Evolutionary conservation across 1,284 basidiomycete species (phyloP).

Genomic region (Dichomitus squalens): DNA sequence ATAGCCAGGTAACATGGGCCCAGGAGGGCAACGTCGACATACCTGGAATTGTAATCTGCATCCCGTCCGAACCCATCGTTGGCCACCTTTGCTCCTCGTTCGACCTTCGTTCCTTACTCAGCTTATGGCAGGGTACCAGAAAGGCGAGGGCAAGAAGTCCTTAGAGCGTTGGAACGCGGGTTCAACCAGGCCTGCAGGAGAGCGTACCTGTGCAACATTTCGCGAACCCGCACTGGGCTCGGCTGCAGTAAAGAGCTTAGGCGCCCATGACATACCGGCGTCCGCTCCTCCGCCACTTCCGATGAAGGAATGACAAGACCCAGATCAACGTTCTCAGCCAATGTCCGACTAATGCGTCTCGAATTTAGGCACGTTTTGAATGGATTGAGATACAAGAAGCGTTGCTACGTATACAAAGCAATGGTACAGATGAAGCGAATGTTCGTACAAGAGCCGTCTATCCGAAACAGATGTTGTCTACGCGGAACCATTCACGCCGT

Average conservation of each 20-base stretch:
- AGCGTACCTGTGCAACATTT: background rate
- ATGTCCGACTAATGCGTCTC: too few species aligned
- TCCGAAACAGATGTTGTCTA: constrained; percentile 1
- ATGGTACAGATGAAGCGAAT: background rate
- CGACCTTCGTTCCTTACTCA: background rate
- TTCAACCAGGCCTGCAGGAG: constrained; percentile 16
- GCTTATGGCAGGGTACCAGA: background rate
- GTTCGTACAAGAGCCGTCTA: constrained; percentile 1
- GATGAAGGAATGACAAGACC: too few species aligned
- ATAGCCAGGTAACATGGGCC: background rate
- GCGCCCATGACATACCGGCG: background rate
- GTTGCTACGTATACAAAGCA: background rate
- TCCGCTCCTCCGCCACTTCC: too few species aligned
- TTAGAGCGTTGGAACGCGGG: constrained; percentile 5
- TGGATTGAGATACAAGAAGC: background rate
- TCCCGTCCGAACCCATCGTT: constrained; percentile 52
- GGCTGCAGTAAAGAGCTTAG: background rate
- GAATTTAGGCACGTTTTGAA: too few species aligned
- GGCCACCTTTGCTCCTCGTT: constrained; percentile 7
- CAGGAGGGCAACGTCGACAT: constrained; percentile 27
- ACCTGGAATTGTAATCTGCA: constrained; percentile 86
- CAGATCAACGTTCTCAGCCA: too few species aligned
- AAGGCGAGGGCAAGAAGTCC: background rate
- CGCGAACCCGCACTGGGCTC: background rate
- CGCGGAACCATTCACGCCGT: constrained; percentile 7